A percentile compares a stretch with the other conserved stretches of the same genome.
phyloP scores from a whole-genome alignment of 129 eudicot genomes.

The Flaveria robusta region DNA sequence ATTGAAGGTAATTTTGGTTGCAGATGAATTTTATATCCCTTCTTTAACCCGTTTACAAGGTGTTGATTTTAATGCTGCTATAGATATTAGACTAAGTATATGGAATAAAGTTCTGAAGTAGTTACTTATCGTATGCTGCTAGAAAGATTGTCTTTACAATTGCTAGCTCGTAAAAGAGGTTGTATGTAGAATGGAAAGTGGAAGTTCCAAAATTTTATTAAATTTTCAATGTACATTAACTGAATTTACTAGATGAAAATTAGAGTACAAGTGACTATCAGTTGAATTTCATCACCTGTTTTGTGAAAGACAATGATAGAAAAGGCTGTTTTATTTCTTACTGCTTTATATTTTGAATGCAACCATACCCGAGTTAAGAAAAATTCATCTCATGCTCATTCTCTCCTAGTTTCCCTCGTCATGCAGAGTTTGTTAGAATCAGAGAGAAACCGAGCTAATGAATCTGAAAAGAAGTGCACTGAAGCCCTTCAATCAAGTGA shows the following conservation, averaged over 20 bases:
- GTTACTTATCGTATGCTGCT: conserved; percentile 8
- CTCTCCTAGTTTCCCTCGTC: conserved; percentile 19
- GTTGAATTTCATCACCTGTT: conserved; percentile 9
- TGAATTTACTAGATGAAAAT: conserved; percentile 10
- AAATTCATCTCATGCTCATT: background rate
- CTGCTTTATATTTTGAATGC: conserved; percentile 14
- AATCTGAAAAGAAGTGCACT: conserved; percentile 60
- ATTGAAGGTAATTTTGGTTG: conserved; percentile 65
- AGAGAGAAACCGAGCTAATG: conserved; percentile 76
- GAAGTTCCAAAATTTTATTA: background rate
- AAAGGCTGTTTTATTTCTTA: background rate
- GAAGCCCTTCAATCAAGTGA: conserved; percentile 70
- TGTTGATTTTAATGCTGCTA: conserved; percentile 12
- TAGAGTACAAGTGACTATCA: conserved; percentile 2
- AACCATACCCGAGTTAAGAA: conserved; percentile 7
- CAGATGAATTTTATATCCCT: background rate
- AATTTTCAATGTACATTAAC: background rate
- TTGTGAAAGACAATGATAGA: background rate
- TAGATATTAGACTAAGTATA: background rate
- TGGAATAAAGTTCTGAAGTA: conserved; percentile 16
- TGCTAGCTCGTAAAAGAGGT: conserved; percentile 3
- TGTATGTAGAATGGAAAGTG: background rate
- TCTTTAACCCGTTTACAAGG: conserved; percentile 16
- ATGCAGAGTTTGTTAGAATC: conserved; percentile 60
- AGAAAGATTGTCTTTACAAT: conserved; percentile 8